Evolutionary conservation across 345 rosid species (phyloP).

Genomic region (Bruguiera sexangula): DNA sequence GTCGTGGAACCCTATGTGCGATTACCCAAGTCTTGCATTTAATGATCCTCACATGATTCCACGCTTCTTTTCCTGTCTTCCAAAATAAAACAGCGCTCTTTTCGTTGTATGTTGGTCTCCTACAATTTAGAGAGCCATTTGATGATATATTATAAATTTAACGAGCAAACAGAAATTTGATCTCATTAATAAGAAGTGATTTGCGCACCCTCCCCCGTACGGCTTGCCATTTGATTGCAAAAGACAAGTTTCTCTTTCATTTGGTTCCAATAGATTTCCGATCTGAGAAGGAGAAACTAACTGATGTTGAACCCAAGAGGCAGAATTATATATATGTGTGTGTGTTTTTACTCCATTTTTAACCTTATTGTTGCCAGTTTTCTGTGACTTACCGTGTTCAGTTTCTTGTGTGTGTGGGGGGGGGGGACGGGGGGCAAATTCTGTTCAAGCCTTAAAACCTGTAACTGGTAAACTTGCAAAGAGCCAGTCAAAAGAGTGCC

Average conservation of each 20-base stretch:
- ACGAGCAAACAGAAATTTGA: neutral
- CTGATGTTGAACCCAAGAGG: no score
- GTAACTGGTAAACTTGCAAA: neutral
- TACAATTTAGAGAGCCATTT: neutral
- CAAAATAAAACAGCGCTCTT: conserved; percentile 40
- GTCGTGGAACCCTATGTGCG: conserved; percentile 34
- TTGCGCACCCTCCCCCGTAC: neutral
- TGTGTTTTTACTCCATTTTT: neutral
- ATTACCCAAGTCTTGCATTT: conserved; percentile 33
- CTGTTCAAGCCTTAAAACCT: neutral
- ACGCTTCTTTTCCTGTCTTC: conserved; percentile 25
- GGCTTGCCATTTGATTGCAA: neutral
- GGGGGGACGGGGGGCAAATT: neutral
- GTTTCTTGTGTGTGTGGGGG: neutral
- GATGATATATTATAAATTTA: neutral
- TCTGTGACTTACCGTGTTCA: neutral
- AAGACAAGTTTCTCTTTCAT: conserved; percentile 2
- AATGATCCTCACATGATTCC: conserved; percentile 50
- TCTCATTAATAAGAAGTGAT: neutral
- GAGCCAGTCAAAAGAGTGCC: neutral
- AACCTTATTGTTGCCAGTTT: neutral
- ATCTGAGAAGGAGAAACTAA: no score
- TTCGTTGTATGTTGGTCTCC: conserved; percentile 41
- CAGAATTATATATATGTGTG: neutral
- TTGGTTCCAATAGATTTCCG: neutral